Percentiles rank a stretch among this genome's conserved stretches.
Evolutionary conservation across 1,284 basidiomycete species (phyloP).

Genomic region (Irpex sp.): DNA sequence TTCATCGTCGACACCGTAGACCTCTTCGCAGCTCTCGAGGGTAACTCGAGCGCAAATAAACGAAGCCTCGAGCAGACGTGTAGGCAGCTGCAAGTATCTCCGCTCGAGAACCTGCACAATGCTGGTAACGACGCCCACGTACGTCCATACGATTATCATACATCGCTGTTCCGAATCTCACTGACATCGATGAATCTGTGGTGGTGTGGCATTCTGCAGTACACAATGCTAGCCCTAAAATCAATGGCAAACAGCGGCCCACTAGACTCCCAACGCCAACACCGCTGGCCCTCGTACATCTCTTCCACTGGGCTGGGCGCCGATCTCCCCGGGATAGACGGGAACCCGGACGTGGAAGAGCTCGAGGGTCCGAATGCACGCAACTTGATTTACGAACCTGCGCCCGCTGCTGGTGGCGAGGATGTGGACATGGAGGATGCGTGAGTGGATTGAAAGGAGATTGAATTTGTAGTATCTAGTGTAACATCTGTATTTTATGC

Average conservation of each 20-base stretch:
- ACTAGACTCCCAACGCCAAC: slow-evolving; percentile 65
- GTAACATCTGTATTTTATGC: not conserved
- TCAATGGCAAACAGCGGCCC: slow-evolving; percentile 66
- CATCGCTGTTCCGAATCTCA: too few relatives aligned
- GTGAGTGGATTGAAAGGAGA: too few relatives aligned
- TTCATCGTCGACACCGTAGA: slow-evolving; percentile 70
- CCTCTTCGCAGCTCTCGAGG: slow-evolving; percentile 66
- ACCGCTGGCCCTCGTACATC: slow-evolving; percentile 59
- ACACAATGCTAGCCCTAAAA: slow-evolving; percentile 48
- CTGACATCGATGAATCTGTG: too few relatives aligned
- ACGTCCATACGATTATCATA: slow-evolving; percentile 20
- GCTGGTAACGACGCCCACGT: slow-evolving; percentile 84
- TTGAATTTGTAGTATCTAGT: not conserved
- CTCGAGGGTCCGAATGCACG: not conserved
- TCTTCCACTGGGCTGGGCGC: not conserved
- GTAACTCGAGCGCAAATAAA: slow-evolving; percentile 45
- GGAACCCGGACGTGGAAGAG: not conserved
- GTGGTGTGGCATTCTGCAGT: not conserved
- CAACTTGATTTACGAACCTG: not conserved
- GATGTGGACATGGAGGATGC: not conserved
- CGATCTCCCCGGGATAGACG: not conserved
- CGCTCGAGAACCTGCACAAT: slow-evolving; percentile 57
- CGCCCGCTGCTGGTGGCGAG: not conserved
- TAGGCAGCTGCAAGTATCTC: slow-evolving; percentile 51
- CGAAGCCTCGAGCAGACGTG: slow-evolving; percentile 55